Evolutionary conservation across 129 eudicot genomes (phyloP).

Genomic region (Centaurea solstitialis): DNA sequence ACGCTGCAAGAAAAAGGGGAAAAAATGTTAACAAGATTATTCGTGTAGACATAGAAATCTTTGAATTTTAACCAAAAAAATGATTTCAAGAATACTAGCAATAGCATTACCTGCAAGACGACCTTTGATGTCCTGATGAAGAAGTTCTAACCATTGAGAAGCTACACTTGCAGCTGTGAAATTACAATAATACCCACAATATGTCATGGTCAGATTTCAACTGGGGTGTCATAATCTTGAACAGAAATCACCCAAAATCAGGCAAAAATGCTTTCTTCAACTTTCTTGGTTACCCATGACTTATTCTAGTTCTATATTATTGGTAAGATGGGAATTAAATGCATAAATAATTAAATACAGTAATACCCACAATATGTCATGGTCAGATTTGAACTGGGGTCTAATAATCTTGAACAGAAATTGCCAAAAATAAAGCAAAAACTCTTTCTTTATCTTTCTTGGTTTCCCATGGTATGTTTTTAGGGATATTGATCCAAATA

Average conservation of each 20-base stretch:
- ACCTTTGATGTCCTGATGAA: conserved; percentile 82
- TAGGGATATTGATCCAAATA: too few species aligned
- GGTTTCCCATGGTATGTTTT: neutral
- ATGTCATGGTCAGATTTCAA: neutral
- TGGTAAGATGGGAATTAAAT: neutral
- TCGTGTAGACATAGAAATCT: neutral
- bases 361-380: neutral
- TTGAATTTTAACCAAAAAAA: neutral
- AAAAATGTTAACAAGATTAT: conserved; percentile 5
- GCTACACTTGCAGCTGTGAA: conserved; percentile 89
- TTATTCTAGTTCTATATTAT: neutral
- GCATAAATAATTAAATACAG: neutral
- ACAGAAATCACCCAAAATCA: neutral
- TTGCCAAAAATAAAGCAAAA: neutral
- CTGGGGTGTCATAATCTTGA: neutral
- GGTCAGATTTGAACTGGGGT: neutral
- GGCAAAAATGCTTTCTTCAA: neutral
- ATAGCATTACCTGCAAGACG: conserved; percentile 70
- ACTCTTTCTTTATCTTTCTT: neutral
- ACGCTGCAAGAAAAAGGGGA: conserved; percentile 49
- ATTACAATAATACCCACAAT: conserved; percentile 2
- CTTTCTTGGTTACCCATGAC: neutral
- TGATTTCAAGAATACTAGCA: neutral
- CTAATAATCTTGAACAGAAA: neutral
- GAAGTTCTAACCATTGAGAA: conserved; percentile 92